Percentiles rank a stretch among this genome's conserved stretches.
phyloP scores from a whole-genome alignment of 495 filamentous ascomycete genomes.

The Hypomontagnella monticulosa region DNA sequence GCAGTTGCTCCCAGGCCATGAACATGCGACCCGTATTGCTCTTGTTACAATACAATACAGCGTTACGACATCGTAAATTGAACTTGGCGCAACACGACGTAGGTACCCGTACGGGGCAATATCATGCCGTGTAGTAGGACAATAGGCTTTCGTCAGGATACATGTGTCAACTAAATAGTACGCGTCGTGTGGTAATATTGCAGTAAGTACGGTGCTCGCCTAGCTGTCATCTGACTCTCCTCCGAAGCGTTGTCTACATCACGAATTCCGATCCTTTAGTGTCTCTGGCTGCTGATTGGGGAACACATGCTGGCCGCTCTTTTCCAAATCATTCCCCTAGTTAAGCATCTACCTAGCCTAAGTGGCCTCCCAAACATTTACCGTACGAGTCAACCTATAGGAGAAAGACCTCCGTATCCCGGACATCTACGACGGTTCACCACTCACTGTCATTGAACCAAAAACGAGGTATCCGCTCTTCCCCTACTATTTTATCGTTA shows the following conservation, averaged over 20 bases:
- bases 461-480: constrained; percentile 1
- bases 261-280: constrained; percentile 26
- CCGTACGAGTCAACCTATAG: constrained; percentile 20
- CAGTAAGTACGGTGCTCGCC: constrained; percentile 26
- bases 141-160: not conserved
- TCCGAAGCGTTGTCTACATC: constrained; percentile 16
- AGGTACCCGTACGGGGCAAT: constrained; percentile 35
- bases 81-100: constrained; percentile 28
- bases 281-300: constrained; percentile 17
- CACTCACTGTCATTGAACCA: not conserved
- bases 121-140: constrained; percentile 12
- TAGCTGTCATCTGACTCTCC: constrained; percentile 32
- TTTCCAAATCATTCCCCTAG: not conserved
- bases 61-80: constrained; percentile 21
- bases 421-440: not conserved
- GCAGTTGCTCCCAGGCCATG: constrained; percentile 31
- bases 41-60: constrained; percentile 20
- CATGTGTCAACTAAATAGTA: constrained; percentile 11
- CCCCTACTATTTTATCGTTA: not conserved
- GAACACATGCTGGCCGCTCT: not conserved
- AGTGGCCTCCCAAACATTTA: constrained; percentile 8
- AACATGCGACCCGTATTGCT: constrained; percentile 26
- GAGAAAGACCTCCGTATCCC: constrained; percentile 1
- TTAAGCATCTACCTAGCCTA: not conserved
- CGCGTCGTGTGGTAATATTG: constrained; percentile 17